Evolutionary conservation across 2,329 filamentous ascomycete genomes (phyloP).

Genomic region (Aspergillus terreus): DNA sequence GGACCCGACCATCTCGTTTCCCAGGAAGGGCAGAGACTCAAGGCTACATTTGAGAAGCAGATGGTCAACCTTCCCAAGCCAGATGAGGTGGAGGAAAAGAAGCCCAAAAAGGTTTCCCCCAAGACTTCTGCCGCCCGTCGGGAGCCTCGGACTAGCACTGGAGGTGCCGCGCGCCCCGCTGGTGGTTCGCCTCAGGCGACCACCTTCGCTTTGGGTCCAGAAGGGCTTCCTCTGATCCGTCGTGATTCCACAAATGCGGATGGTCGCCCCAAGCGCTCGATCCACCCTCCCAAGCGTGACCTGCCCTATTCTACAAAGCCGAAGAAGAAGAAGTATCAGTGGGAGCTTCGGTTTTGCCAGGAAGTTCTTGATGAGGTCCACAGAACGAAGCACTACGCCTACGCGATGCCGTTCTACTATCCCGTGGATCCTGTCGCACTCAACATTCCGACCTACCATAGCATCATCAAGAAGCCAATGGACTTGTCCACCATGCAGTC

Average conservation of each 20-base stretch:
- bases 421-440: conserved; percentile 92
- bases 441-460: conserved; percentile 90
- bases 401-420: conserved; percentile 71
- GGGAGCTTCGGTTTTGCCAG: conserved; percentile 87
- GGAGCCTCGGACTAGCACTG: conserved; percentile 45
- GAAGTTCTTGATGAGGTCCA: conserved; percentile 74
- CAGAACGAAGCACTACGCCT: conserved; percentile 64
- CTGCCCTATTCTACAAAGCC: conserved; percentile 84
- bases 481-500: conserved; percentile 77
- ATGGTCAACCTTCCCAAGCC: conserved; percentile 58
- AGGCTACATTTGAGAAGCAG: conserved; percentile 57
- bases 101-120: conserved; percentile 42
- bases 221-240: conserved; percentile 76
- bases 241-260: conserved; percentile 77
- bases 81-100: conserved; percentile 61
- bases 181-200: conserved; percentile 40
- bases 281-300: conserved; percentile 89
- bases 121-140: conserved; percentile 46
- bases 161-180: conserved; percentile 32
- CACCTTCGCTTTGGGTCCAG: conserved; percentile 72
- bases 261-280: conserved; percentile 84
- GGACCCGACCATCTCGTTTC: conserved; percentile 73
- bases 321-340: conserved; percentile 84
- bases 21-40: conserved; percentile 59
- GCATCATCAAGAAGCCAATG: conserved; percentile 95